Conservation (phyloP, 208 protist genomes). For the Strigomonas culicis region DNA sequence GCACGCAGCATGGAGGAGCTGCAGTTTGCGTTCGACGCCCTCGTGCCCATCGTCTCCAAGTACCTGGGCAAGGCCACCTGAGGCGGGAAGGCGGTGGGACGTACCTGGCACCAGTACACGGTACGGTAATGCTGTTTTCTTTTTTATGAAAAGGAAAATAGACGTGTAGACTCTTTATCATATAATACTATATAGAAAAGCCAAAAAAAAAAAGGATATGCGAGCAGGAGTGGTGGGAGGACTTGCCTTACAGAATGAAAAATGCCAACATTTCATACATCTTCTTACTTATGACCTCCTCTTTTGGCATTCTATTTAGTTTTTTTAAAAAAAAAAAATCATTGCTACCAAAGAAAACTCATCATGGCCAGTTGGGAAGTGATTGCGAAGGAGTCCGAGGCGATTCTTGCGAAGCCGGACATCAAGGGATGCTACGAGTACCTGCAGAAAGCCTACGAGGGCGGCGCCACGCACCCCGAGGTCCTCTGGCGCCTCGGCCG, state of each 20-base stretch:
- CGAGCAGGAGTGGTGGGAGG: no score
- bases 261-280: not conserved
- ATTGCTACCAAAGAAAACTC: constrained; percentile 2
- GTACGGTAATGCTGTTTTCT: constrained; percentile 3
- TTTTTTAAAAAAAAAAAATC: not conserved
- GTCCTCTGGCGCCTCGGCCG: constrained; percentile 82
- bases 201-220: no score
- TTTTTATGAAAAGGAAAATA: constrained; percentile 3
- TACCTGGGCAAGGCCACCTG: constrained; percentile 25
- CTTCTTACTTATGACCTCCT: constrained; percentile 11
- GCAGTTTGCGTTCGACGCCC: constrained; percentile 73
- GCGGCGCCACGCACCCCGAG: constrained; percentile 58
- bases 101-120: not conserved
- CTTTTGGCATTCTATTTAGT: constrained; percentile 10
- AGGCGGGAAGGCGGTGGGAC: not conserved
- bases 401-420: constrained; percentile 39
- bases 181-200: no score
- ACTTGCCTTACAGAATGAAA: no score
- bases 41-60: constrained; percentile 75
- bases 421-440: constrained; percentile 63
- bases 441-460: constrained; percentile 53
- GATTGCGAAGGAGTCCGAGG: constrained; percentile 60
- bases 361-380: constrained; percentile 58
- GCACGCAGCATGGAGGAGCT: constrained; percentile 80
- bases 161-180: not conserved